Evolutionary conservation across 495 filamentous ascomycete species (phyloP), one percentile per base, ranked within the genome.

Genomic region (Neurospora discreta): DNA sequence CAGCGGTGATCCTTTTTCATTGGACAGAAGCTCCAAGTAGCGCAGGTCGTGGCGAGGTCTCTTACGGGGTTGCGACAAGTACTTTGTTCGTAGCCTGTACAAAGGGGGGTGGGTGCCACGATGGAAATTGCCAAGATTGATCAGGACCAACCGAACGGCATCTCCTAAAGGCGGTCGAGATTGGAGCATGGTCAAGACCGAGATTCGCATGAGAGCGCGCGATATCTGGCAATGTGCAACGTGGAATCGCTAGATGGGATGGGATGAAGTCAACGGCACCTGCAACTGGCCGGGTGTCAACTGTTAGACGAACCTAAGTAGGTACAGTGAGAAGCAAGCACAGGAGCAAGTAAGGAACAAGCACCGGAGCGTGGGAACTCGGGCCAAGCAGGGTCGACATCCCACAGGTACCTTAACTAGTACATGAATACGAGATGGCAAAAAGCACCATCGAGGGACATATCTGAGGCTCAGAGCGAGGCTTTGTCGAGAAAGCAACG

Each of bases 31-130:
- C 30, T 11, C 26, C 43, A 65, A 40, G 72, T 74, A 69, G 70
- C 68, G 65, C 10, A 74, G 68, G 73, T 74, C 42, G 77, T 77
- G 77, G 75, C 72, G 71, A 39, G 74, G 71, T 30, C 8, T 33
- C 15, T 7, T 4, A 60, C 23, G 8, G 26, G 30, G 52, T 65
- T 36, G 26, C 26, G 52, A 36, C 5, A 65, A 26, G 52, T 65
- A 30, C 15, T 18, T 13, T 3, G 0, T 1, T 4, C 16, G 52
- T 33, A 65, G 13, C 33, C 52, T 15, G 26, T 65, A 16, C 15
- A n/a, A n/a, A n/a, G 15, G 23, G 30, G 52, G 7, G 52, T 60
- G 52, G 52, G 23, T 30, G 23, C 23, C 10, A 58, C 52, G 33
- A 33, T 65, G 15, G 52, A 65, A 65, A 65, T 18, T 65, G 52